These are phyloP conservation scores for Leccinellum luteum DNA, from an alignment of 768 basidiomycete species.

Conservation along the genomic window DNA sequence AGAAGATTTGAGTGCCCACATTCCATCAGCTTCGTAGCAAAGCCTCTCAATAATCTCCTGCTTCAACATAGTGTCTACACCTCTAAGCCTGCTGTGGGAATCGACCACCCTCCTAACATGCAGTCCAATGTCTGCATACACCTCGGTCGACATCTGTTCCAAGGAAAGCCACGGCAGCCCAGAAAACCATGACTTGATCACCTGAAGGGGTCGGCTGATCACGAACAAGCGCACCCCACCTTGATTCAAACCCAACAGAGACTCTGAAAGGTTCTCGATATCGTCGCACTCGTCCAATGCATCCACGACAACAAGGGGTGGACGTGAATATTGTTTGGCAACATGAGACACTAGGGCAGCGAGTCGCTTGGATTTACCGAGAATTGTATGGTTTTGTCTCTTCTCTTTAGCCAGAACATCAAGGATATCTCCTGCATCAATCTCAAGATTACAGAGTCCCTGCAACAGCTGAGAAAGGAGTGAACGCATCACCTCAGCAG, in stretches of 20 bases:
- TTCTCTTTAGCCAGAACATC: not conserved
- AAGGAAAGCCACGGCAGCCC: constrained; percentile 2
- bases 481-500: not conserved
- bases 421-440: not conserved
- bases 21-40: constrained; percentile 6
- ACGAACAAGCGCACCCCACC: constrained; percentile 2
- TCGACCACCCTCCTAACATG: constrained; percentile 7
- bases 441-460: not conserved
- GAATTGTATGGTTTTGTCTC: not conserved
- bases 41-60: not conserved
- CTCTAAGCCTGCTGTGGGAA: constrained; percentile 3
- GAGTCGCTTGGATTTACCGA: not conserved
- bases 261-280: not conserved
- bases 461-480: not conserved
- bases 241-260: not conserved
- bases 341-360: not conserved
- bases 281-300: constrained; percentile 18
- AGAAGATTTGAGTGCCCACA: constrained; percentile 2
- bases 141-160: not conserved
- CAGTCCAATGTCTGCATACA: constrained; percentile 4
- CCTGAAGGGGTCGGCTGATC: constrained; percentile 1
- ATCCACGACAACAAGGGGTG: constrained; percentile 9
- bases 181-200: constrained; percentile 5
- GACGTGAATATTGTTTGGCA: not conserved
- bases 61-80: not conserved